phyloP scores from a whole-genome alignment of 495 filamentous ascomycete genomes.

The Xylaria flabelliformis region DNA sequence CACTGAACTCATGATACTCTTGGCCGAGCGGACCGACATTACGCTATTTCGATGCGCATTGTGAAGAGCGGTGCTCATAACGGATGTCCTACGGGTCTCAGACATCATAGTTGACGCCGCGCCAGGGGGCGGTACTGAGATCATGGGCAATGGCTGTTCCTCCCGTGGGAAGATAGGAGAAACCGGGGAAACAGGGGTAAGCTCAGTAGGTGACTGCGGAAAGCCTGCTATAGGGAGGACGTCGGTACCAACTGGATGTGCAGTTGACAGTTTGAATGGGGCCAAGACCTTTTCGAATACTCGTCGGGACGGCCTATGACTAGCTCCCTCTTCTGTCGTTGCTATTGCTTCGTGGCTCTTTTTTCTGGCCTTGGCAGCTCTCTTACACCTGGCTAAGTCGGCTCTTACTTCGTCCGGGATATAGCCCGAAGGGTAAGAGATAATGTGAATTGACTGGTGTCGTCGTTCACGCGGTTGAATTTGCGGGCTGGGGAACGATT shows the following conservation, averaged over 20 bases:
- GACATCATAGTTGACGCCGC: constrained; percentile 38
- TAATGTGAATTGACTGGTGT: constrained; percentile 62
- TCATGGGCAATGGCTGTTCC: constrained; percentile 33
- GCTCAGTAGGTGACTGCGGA: constrained; percentile 25
- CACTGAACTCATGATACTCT: constrained; percentile 50
- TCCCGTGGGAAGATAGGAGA: constrained; percentile 17
- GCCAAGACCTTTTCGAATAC: constrained; percentile 51
- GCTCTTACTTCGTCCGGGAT: constrained; percentile 56
- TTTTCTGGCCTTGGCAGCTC: constrained; percentile 37
- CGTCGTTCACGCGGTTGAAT: constrained; percentile 59
- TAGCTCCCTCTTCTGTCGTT: constrained; percentile 34
- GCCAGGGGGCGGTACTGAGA: constrained; percentile 34
- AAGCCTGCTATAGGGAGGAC: constrained; percentile 16
- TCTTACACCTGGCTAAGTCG: constrained; percentile 28
- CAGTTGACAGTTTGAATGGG: constrained; percentile 40
- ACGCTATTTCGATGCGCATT: constrained; percentile 49
- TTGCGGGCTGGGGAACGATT: constrained; percentile 51
- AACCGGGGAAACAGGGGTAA: constrained; percentile 6
- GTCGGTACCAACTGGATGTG: constrained; percentile 30
- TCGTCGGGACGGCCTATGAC: constrained; percentile 35
- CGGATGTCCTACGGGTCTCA: constrained; percentile 36
- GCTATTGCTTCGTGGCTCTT: constrained; percentile 37
- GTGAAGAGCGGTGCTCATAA: constrained; percentile 32
- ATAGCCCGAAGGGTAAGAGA: constrained; percentile 59
- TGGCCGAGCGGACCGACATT: constrained; percentile 52